Percentiles rank a stretch among this genome's conserved stretches.
Conservation (phyloP, 179 eudicot species). For the Heliamphora pulchella region DNA sequence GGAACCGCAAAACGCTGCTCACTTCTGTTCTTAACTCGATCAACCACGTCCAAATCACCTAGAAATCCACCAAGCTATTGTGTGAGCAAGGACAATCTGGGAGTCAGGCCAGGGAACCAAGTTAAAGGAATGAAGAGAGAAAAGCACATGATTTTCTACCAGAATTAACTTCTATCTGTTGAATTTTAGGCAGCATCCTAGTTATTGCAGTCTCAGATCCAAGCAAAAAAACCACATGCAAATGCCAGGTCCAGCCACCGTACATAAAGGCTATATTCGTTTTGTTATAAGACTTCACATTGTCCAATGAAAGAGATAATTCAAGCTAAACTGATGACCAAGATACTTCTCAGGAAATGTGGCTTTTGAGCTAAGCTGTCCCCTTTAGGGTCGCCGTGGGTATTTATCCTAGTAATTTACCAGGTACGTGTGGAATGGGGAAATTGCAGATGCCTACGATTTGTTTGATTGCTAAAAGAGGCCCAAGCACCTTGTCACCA, state of each 20-base stretch:
- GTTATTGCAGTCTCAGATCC: background rate
- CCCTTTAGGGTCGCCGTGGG: background rate
- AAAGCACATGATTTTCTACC: background rate
- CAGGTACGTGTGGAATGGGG: background rate
- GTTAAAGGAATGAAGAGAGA: slow-evolving; percentile 4
- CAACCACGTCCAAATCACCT: slow-evolving; percentile 28
- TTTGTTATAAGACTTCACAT: background rate
- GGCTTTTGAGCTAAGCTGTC: background rate
- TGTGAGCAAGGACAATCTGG: background rate
- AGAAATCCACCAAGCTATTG: slow-evolving; percentile 10
- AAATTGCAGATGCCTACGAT: background rate
- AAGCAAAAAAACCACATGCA: slow-evolving; percentile 6
- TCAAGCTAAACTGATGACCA: background rate
- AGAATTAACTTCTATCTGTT: background rate
- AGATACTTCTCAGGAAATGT: background rate
- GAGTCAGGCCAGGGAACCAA: background rate
- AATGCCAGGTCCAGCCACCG: slow-evolving; percentile 4
- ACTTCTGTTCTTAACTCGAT: slow-evolving; percentile 42
- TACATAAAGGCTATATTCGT: background rate
- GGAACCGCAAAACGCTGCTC: slow-evolving; percentile 72
- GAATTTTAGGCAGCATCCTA: background rate
- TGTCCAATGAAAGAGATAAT: background rate
- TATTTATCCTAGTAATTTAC: background rate
- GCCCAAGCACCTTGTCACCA: background rate
- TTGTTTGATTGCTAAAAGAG: background rate